A percentile compares a stretch with the other conserved stretches of the same genome.
phyloP scores from a whole-genome alignment of 2,329 filamentous ascomycete species.

The Fusarium brachygibbosum region DNA sequence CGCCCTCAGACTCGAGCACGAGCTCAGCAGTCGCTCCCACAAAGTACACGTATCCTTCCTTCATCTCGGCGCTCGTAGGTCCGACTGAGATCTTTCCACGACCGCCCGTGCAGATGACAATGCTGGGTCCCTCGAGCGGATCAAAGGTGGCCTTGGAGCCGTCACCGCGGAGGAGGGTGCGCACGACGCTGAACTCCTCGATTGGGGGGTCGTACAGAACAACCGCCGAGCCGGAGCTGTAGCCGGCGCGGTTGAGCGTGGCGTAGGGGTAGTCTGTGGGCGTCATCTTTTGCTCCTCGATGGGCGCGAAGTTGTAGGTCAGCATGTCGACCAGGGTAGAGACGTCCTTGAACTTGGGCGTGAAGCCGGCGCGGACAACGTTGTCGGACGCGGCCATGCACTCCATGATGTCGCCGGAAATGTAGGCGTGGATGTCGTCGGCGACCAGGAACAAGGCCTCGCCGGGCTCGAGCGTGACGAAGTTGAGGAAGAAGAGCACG shows the following conservation, averaged over 20 bases:
- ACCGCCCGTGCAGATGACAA: slow-evolving; percentile 90
- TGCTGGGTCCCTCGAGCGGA: slow-evolving; percentile 86
- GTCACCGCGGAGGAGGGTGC: slow-evolving; percentile 77
- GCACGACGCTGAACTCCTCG: slow-evolving; percentile 93
- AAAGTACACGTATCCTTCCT: slow-evolving; percentile 82
- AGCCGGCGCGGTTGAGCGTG: slow-evolving; percentile 83
- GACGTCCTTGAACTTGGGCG: slow-evolving; percentile 98
- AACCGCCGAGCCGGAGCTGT: slow-evolving; percentile 79
- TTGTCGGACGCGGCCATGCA: slow-evolving; percentile 99
- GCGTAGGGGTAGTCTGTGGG: slow-evolving; percentile 88
- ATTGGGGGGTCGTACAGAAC: slow-evolving; percentile 95
- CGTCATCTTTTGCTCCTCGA: slow-evolving; percentile 92
- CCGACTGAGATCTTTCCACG: slow-evolving; percentile 88
- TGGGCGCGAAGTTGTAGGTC: slow-evolving; percentile 95
- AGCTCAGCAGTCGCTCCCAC: slow-evolving; percentile 90
- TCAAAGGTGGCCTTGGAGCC: slow-evolving; percentile 91
- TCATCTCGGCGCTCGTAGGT: slow-evolving; percentile 80
- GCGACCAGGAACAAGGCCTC: slow-evolving; percentile 97
- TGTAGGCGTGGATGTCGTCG: slow-evolving; percentile 97
- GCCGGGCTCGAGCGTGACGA: slow-evolving; percentile 85
- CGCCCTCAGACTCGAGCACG: slow-evolving; percentile 77
- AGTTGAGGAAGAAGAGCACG: slow-evolving; percentile 97
- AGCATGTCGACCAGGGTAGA: slow-evolving; percentile 89
- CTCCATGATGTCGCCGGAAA: slow-evolving; percentile 95
- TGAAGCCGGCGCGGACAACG: slow-evolving; percentile 96